phyloP scores from a whole-genome alignment of 768 basidiomycete species.

The Amanita fuliginea region DNA sequence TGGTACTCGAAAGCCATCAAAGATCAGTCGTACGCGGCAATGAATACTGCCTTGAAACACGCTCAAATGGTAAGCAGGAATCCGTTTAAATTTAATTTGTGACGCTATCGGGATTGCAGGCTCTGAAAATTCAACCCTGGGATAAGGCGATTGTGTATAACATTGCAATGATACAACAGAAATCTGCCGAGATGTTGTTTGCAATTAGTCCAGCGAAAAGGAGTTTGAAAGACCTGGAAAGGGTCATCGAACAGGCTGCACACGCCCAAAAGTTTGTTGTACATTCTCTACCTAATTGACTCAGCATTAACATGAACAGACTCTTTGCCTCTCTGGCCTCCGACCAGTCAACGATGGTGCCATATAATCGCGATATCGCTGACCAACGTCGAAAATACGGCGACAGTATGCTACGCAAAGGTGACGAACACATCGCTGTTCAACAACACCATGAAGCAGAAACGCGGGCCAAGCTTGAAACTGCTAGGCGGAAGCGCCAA shows the following conservation, averaged over 20 bases:
- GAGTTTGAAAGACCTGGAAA: slow-evolving; percentile 67
- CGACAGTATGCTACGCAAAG: slow-evolving; percentile 71
- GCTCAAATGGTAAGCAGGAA: slow-evolving; percentile 54
- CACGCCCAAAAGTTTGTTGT: slow-evolving; percentile 74
- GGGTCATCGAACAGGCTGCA: slow-evolving; percentile 67
- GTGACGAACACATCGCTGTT: slow-evolving; percentile 64
- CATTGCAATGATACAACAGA: slow-evolving; percentile 97
- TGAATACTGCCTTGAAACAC: slow-evolving; percentile 78
- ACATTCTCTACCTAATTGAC: background rate
- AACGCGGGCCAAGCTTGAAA: slow-evolving; percentile 59
- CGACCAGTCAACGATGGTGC: slow-evolving; percentile 56
- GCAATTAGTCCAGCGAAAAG: slow-evolving; percentile 65
- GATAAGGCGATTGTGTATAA: slow-evolving; percentile 93
- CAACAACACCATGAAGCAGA: slow-evolving; percentile 69
- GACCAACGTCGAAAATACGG: slow-evolving; percentile 88
- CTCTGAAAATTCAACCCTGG: slow-evolving; percentile 69
- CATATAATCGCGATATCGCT: slow-evolving; percentile 81
- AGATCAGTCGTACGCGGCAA: slow-evolving; percentile 72
- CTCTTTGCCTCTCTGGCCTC: slow-evolving; percentile 76
- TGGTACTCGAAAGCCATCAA: slow-evolving; percentile 94
- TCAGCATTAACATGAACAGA: slow-evolving; percentile 26
- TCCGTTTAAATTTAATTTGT: background rate
- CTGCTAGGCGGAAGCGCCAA: slow-evolving; percentile 66
- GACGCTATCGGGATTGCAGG: slow-evolving; percentile 33
- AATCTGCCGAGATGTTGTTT: slow-evolving; percentile 85